These are phyloP conservation scores for Trichoderma oligosporum DNA, from an alignment of 2,329 filamentous ascomycete genomes.

Conservation along the genomic window DNA sequence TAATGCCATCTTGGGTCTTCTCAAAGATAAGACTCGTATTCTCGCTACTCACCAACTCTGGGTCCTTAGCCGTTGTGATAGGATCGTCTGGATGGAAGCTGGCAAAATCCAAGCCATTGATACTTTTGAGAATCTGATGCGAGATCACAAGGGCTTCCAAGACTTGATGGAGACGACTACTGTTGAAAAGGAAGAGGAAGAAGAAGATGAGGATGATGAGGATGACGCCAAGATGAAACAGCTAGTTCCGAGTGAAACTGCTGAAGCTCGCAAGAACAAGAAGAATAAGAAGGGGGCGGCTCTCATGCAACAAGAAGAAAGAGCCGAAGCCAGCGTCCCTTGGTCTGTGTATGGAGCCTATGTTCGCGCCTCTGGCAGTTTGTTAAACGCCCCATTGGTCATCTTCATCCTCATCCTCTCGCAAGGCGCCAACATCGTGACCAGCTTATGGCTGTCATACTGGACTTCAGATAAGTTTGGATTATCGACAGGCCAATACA, in stretches of 20 bases:
- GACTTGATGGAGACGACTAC: constrained; percentile 83
- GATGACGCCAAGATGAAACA: constrained; percentile 41
- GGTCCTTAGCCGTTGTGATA: constrained; percentile 83
- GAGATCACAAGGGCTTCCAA: constrained; percentile 70
- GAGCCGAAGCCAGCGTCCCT: constrained; percentile 70
- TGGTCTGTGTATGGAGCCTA: constrained; percentile 79
- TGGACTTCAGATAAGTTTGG: constrained; percentile 81
- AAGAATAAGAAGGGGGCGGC: constrained; percentile 56
- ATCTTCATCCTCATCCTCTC: constrained; percentile 62
- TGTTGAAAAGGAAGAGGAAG: constrained; percentile 59
- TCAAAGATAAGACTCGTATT: constrained; percentile 85
- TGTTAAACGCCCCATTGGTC: constrained; percentile 64
- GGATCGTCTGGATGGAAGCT: constrained; percentile 89
- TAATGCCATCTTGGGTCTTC: constrained; percentile 82
- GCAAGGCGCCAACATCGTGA: constrained; percentile 81
- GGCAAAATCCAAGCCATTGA: constrained; percentile 81
- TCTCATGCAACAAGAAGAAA: constrained; percentile 71
- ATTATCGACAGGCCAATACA: constrained; percentile 65
- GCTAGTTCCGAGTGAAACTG: constrained; percentile 40
- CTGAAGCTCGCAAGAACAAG: constrained; percentile 46
- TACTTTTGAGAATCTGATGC: constrained; percentile 86
- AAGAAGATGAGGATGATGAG: constrained; percentile 47
- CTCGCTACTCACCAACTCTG: constrained; percentile 94
- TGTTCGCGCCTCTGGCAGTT: constrained; percentile 67
- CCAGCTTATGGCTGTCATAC: constrained; percentile 87